Evolutionary conservation across 2,329 filamentous ascomycete genomes (phyloP), one percentile per base, ranked within the genome.

Genomic region (Apiospora phragmitis): DNA sequence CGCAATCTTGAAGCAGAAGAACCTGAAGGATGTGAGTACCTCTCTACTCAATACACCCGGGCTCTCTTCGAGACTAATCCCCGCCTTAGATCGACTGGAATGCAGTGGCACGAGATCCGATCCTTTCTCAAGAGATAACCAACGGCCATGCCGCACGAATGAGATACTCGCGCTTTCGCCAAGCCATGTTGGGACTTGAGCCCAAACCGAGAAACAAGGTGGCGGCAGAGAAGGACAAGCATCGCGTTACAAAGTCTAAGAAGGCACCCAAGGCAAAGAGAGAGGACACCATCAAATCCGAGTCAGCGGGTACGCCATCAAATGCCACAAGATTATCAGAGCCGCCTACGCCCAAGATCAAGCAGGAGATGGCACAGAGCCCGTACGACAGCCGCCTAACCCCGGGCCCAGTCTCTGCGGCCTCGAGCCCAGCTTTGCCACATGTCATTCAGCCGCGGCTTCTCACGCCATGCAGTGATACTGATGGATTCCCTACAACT

Each of bases 101-200:
- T 72, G 79, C 84, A 76, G 88, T 90, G 62, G 88, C 88, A 69
- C 78, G 82, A 45, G 86, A 89, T 71, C 86, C 87, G 26, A 83
- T 88, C 66, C 82, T 90, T 12, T 73, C 84, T 32, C 83, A 88
- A 67, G 81, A 84, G 74, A 89, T 90, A 71, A 84, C 86, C 72
- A 90, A 90, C 75, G 88, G 88, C 62, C 88, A 90, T 77, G 88
- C 88, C 41, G 88, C 88, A 42, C 85, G 88, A 66, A 90, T 90
- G 88, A 83, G 88, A 69, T 90, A 85, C 77, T 86, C 87, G 18
- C 84, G 88, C 45, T 89, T 89, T 76, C 80, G 82, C 38, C 76
- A 81, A 12, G 79, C 84, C 14, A 83, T 89, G 75, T 77, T 84
- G 11, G 85, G 85, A 35, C 78, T 83, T 55, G 83, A 87, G 75